Conservation (phyloP, 2,329 filamentous ascomycete species). For the Aspergillus sp. region DNA sequence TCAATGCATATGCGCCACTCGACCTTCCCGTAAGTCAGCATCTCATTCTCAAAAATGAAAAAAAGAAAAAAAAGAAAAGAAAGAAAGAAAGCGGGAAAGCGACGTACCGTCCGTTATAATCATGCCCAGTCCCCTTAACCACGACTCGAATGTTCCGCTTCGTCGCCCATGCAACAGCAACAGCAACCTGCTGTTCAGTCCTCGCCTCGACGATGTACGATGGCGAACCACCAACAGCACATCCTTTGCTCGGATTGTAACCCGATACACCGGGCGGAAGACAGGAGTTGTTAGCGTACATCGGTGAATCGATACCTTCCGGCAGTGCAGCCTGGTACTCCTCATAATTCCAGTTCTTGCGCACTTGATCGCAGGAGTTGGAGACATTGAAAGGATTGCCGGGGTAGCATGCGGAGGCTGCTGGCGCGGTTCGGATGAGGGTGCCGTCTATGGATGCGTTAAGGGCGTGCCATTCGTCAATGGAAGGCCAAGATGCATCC, state of each 20-base stretch:
- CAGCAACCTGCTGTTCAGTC: constrained; percentile 19
- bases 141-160: constrained; percentile 18
- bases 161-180: constrained; percentile 22
- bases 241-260: constrained; percentile 19
- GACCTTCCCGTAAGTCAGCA: constrained; percentile 21
- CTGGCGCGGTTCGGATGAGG: constrained; percentile 19
- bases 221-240: constrained; percentile 23
- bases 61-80: no score
- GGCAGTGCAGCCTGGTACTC: constrained; percentile 25
- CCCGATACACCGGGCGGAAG: constrained; percentile 19
- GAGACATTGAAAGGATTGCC: constrained; percentile 21
- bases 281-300: constrained; percentile 30
- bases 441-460: constrained; percentile 15
- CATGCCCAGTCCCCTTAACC: constrained; percentile 20
- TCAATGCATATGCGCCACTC: constrained; percentile 38
- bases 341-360: constrained; percentile 22
- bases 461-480: constrained; percentile 14
- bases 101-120: constrained; percentile 17
- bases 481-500: constrained; percentile 13
- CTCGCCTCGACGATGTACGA: constrained; percentile 30
- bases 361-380: constrained; percentile 17
- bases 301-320: constrained; percentile 23
- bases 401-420: constrained; percentile 26
- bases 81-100: no score
- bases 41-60: no score